A percentile compares a stretch with the other conserved stretches of the same genome.
phyloP scores from a whole-genome alignment of 805 yeast species.

The Zygosaccharomyces rouxii region DNA sequence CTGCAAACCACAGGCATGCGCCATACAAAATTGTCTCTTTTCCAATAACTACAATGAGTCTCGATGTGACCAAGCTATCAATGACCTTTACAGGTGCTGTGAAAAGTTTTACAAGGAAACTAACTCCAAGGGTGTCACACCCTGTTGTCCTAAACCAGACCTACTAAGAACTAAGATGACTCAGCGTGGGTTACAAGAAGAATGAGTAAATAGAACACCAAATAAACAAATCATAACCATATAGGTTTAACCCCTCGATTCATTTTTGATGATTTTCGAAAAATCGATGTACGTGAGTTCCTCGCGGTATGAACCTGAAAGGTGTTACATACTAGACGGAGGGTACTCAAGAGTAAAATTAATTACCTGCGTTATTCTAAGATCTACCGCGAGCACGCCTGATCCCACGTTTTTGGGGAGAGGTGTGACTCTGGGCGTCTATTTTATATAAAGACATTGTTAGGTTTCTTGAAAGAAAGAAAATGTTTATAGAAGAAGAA shows the following conservation, averaged over 20 bases:
- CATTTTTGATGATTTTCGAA: not conserved
- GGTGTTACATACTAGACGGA: conserved; percentile 4
- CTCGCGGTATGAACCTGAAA: conserved; percentile 2
- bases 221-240: no score
- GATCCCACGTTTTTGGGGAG: conserved; percentile 32
- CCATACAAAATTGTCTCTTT: conserved; percentile 65
- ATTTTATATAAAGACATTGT: conserved; percentile 41
- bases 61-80: conserved; percentile 66
- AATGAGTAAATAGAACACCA: not conserved
- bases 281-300: conserved; percentile 4
- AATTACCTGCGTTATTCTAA: conserved; percentile 44
- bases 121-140: conserved; percentile 57
- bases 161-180: conserved; percentile 58
- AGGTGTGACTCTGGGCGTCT: conserved; percentile 75
- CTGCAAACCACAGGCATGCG: conserved; percentile 78
- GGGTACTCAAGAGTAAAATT: not conserved
- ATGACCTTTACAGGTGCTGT: conserved; percentile 72
- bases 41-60: conserved; percentile 63
- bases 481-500: not conserved
- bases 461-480: conserved; percentile 21
- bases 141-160: conserved; percentile 74
- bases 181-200: conserved; percentile 43
- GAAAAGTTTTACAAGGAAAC: conserved; percentile 53
- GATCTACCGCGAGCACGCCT: conserved; percentile 93
- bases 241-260: not conserved